Evolutionary conservation across 1,284 basidiomycete species (phyloP), one percentile per base, ranked within the genome.

Genomic region (Omphalotus olearius): DNA sequence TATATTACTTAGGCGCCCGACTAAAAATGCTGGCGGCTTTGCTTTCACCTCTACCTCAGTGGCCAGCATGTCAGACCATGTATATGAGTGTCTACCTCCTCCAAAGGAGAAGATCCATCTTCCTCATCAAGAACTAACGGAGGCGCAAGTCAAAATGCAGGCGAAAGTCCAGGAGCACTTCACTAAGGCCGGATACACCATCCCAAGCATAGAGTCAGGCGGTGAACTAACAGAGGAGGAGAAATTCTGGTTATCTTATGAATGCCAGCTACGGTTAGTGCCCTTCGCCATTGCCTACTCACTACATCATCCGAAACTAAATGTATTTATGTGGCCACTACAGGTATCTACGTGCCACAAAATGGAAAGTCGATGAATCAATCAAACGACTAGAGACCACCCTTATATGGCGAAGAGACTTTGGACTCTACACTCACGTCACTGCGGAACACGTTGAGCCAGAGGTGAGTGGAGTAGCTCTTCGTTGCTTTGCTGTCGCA

Each of bases 191-290:
- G 71, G 69, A 2, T 88, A 88, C 62, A 63, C 60, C 10, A 61
- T 89, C 37, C 79, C 83, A 7, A 71, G 68, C 11, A 64, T 70
- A 16, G 52, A 59, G 11, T 72, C 75, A 41, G 72, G 79, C 6
- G 76, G 73, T 10, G 64, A 69, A 44, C 67, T 89, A 44, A 71
- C 58, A 42, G 85, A 88, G 42, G 74, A 73, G 42, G 88, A 91
- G 64, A 80, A 81, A 65, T 88, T 87, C 64, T 91, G 88, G 86
- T 70, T 91, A 13, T 84, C 83, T 1, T 74, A 76, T 57, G 88
- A 91, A 59, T 88, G 85, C 62, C 66, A 89, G 39, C 69, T 85
- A 41, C 73, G 88, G 80, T 83, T 58, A 47, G 64, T 57, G 23
- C 40, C 26, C 30, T 10, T 33, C 13, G 30, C 20, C 33, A n/a